These are phyloP conservation scores for Mollisiaceae sp. DNA, from an alignment of 2,329 filamentous ascomycete genomes.

Conservation along the genomic window DNA sequence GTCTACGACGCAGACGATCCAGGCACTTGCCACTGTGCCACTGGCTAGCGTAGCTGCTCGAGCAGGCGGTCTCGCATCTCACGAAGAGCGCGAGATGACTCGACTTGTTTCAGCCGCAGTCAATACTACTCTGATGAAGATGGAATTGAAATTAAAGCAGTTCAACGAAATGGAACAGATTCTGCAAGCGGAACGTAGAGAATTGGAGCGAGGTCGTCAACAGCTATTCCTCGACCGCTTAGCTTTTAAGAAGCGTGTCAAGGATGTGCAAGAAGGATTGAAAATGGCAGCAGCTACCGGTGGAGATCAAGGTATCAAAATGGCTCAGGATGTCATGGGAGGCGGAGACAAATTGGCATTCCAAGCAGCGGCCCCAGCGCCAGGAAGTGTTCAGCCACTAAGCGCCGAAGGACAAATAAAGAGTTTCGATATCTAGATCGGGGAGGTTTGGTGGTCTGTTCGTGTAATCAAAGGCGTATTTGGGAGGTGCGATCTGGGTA, in stretches of 20 bases:
- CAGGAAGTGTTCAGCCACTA: conserved; percentile 57
- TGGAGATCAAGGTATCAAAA: conserved; percentile 43
- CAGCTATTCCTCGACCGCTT: conserved; percentile 93
- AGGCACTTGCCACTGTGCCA: conserved; percentile 73
- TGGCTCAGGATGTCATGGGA: conserved; percentile 43
- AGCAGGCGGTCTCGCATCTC: conserved; percentile 85
- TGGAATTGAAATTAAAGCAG: conserved; percentile 93
- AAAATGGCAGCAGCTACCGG: conserved; percentile 52
- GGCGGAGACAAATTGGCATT: conserved; percentile 56
- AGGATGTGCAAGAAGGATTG: conserved; percentile 80
- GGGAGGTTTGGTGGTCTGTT: conserved; percentile 18
- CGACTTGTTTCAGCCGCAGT: conserved; percentile 89
- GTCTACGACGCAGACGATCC: conserved; percentile 53
- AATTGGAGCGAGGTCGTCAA: conserved; percentile 89
- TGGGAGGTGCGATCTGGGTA: conserved; percentile 38
- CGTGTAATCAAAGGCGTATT: conserved; percentile 36
- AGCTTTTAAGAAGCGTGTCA: conserved; percentile 85
- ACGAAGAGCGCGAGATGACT: conserved; percentile 96
- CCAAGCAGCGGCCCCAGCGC: conserved; percentile 49
- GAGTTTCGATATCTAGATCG: conserved; percentile 42
- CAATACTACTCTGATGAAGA: conserved; percentile 92
- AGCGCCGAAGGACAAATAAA: conserved; percentile 62
- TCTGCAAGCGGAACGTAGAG: conserved; percentile 87
- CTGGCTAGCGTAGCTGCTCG: conserved; percentile 86
- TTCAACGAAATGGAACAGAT: conserved; percentile 96